Evolutionary conservation across 768 basidiomycete genomes (phyloP).

Genomic region (Trametes meyenii): DNA sequence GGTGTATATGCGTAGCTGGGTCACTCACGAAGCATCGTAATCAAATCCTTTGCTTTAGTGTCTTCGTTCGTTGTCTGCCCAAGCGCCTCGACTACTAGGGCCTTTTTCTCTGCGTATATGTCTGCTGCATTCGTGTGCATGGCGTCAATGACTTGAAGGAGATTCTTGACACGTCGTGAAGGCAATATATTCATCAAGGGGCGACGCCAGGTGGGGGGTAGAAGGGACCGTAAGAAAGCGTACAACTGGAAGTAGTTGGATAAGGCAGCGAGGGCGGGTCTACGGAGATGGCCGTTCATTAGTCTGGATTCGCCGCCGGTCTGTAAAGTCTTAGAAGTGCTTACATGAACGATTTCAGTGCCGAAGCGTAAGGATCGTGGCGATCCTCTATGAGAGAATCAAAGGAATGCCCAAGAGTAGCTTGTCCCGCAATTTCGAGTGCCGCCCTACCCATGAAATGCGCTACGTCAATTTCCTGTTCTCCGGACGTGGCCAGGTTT

Average conservation of each 20-base stretch:
- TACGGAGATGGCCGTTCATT: too few relatives aligned
- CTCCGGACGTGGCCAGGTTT: background rate
- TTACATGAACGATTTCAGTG: conserved; percentile 25
- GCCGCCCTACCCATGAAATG: conserved; percentile 29
- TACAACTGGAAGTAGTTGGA: conserved; percentile 3
- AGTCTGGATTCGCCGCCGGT: too few relatives aligned
- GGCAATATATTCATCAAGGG: conserved; percentile 40
- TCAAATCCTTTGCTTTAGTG: background rate
- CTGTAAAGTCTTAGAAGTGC: background rate
- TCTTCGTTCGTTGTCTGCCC: background rate
- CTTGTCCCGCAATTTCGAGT: conserved; percentile 30
- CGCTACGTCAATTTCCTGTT: conserved; percentile 23
- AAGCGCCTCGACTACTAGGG: conserved; percentile 28
- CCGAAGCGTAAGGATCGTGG: conserved; percentile 25
- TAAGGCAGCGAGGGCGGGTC: background rate
- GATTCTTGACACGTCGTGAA: conserved; percentile 33
- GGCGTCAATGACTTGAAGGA: conserved; percentile 39
- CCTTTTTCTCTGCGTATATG: conserved; percentile 43
- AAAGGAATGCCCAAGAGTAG: conserved; percentile 29
- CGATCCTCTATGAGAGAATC: conserved; percentile 25
- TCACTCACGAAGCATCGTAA: conserved; percentile 2
- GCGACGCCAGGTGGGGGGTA: conserved; percentile 35
- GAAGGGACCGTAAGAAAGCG: conserved; percentile 12
- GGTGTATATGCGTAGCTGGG: too few relatives aligned
- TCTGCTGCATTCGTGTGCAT: conserved; percentile 39